Percentiles rank a stretch among this genome's conserved stretches.
Conservation (phyloP, 2,329 filamentous ascomycete species). For the Phaeoacremonium minimum region DNA sequence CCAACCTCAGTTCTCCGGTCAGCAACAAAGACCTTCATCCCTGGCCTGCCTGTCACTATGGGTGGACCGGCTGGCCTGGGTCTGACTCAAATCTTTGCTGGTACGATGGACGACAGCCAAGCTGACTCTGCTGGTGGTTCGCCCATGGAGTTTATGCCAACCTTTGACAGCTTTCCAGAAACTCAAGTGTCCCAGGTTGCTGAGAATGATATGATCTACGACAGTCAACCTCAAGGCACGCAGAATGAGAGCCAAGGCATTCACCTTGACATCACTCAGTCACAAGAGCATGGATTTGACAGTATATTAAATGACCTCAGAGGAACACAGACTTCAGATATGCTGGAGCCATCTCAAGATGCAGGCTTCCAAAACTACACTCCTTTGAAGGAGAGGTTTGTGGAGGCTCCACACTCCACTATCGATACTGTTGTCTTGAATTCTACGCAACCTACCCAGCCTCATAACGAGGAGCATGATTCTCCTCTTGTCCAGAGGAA, state of each 20-base stretch:
- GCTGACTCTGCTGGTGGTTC: conserved; percentile 23
- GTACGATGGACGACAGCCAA: conserved; percentile 73
- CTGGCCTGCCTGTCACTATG: conserved; percentile 55
- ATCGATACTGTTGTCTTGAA: conserved; percentile 62
- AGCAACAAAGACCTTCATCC: conserved; percentile 66
- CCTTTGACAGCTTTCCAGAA: conserved; percentile 52
- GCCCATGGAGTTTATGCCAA: conserved; percentile 49
- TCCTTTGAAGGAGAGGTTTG: conserved; percentile 64
- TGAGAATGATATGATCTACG: conserved; percentile 49
- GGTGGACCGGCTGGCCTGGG: conserved; percentile 61
- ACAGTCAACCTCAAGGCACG: conserved; percentile 33
- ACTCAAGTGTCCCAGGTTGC: conserved; percentile 58
- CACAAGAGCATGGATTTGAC: conserved; percentile 55
- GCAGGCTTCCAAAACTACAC: conserved; percentile 70
- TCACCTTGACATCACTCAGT: conserved; percentile 55
- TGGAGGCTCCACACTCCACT: conserved; percentile 62
- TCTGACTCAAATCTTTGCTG: conserved; percentile 85
- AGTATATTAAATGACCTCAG: conserved; percentile 44
- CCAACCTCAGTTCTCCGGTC: conserved; percentile 65
- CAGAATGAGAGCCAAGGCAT: conserved; percentile 35
- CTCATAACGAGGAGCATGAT: conserved; percentile 38
- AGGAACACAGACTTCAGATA: conserved; percentile 61
- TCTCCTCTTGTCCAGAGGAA: conserved; percentile 63
- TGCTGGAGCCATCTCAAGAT: conserved; percentile 78
- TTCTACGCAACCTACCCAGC: conserved; percentile 18